Conservation (phyloP, 2,329 filamentous ascomycete genomes). For the Apiospora sp. region DNA sequence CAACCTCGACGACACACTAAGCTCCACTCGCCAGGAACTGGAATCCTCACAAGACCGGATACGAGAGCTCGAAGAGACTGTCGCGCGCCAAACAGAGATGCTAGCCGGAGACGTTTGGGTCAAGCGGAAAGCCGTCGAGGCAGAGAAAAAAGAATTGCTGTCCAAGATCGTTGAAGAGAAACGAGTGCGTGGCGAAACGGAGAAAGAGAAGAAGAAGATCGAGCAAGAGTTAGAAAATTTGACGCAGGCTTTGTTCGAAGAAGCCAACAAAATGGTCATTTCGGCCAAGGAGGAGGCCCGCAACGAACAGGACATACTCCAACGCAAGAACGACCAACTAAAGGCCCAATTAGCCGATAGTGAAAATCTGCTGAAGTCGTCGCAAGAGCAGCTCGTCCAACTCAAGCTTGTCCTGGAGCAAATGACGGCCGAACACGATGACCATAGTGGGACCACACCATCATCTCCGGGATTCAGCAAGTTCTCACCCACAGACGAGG, state of each 20-base stretch:
- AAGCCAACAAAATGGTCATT: slow-evolving; percentile 98
- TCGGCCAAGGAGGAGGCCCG: slow-evolving; percentile 89
- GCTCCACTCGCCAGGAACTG: slow-evolving; percentile 83
- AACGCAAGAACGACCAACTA: slow-evolving; percentile 88
- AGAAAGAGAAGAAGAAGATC: slow-evolving; percentile 86
- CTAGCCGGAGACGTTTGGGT: slow-evolving; percentile 79
- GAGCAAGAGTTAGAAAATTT: slow-evolving; percentile 91
- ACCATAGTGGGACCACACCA: slow-evolving; percentile 77
- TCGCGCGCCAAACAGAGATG: slow-evolving; percentile 75
- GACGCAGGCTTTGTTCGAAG: slow-evolving; percentile 93
- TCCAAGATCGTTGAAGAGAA: slow-evolving; percentile 70
- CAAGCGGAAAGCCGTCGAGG: slow-evolving; percentile 75
- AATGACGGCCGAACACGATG: slow-evolving; percentile 77
- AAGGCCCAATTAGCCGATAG: slow-evolving; percentile 86
- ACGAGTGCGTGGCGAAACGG: slow-evolving; percentile 67
- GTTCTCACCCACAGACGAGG: slow-evolving; percentile 66
- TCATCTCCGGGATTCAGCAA: slow-evolving; percentile 81
- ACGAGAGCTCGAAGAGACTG: slow-evolving; percentile 69
- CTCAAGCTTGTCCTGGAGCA: slow-evolving; percentile 93
- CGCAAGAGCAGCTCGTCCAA: slow-evolving; percentile 91
- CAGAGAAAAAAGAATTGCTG: slow-evolving; percentile 69
- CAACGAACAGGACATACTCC: slow-evolving; percentile 79
- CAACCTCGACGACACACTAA: slow-evolving; percentile 85
- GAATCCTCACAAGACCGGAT: slow-evolving; percentile 75
- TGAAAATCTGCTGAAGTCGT: slow-evolving; percentile 83